These are phyloP conservation scores for Trichoderma sp. DNA, from an alignment of 2,329 filamentous ascomycete genomes.

Conservation along the genomic window DNA sequence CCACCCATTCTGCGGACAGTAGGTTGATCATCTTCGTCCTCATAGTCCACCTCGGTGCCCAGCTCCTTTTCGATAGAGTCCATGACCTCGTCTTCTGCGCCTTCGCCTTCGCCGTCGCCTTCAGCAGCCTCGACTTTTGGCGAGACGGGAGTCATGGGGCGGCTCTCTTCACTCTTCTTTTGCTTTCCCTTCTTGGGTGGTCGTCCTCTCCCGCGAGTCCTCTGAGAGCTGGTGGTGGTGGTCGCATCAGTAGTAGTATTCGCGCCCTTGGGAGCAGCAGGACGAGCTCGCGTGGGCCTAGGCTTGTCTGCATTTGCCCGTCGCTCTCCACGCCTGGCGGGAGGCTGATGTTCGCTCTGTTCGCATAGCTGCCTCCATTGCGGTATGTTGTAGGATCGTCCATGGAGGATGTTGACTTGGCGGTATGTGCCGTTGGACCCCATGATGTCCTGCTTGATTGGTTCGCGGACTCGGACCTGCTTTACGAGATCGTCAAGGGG, in stretches of 20 bases:
- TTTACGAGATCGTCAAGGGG: conserved; percentile 84
- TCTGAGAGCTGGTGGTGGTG: conserved; percentile 32
- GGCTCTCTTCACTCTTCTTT: conserved; percentile 45
- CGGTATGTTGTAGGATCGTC: conserved; percentile 91
- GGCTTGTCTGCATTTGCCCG: conserved; percentile 62
- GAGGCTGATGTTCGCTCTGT: conserved; percentile 93
- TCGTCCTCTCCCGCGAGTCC: conserved; percentile 44
- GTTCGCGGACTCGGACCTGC: conserved; percentile 89
- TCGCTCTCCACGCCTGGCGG: conserved; percentile 82
- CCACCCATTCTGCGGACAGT: conserved; percentile 51
- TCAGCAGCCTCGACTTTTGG: conserved; percentile 45
- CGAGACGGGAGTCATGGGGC: conserved; percentile 61
- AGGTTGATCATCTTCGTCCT: conserved; percentile 43
- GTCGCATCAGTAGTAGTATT: conserved; percentile 28
- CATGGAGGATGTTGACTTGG: conserved; percentile 95
- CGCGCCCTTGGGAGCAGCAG: conserved; percentile 35
- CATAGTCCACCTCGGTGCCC: conserved; percentile 46
- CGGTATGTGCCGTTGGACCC: conserved; percentile 94
- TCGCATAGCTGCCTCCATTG: conserved; percentile 95
- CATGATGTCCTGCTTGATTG: conserved; percentile 98
- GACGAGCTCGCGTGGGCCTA: conserved; percentile 45
- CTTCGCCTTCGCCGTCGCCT: conserved; percentile 32
- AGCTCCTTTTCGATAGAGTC: conserved; percentile 55
- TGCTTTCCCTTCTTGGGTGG: conserved; percentile 43
- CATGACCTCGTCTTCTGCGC: conserved; percentile 38